Evolutionary conservation across 2,329 filamentous ascomycete species (phyloP), one percentile per base, ranked within the genome.

Genomic region (Claviceps spartinae): DNA sequence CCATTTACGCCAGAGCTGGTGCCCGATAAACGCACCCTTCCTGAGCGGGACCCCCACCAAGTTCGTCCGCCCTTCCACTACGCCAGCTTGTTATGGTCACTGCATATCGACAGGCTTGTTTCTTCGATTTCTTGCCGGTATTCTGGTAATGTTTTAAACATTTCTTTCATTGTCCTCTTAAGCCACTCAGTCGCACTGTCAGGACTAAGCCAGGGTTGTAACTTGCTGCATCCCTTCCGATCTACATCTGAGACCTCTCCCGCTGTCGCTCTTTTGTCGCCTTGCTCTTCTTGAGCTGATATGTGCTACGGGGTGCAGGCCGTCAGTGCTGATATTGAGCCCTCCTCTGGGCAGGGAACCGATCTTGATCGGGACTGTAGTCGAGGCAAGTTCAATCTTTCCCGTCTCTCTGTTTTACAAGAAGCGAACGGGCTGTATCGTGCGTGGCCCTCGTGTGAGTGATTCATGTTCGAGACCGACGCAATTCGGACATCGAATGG

Each of bases 231-330:
- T 50, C 41, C 41, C 26, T 50, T 41, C 41, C 44, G 18, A 45
- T 45, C 41, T 45, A 30, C 30, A 50, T 50, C 48, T 50, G 40
- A 50, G 48, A 50, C 48, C 41, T 36, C 18, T 45, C 26, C 41
- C 48, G 30, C 40, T 24, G 48, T 42, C 37, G 47, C 18, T n/a
- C 22, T 37, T 38, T 49, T 49, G 47, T 16, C 48, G 16, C 41
- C 48, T 37, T 50, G 41, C 30, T 41, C 30, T 22, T 38, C 30
- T 38, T 37, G 48, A 30, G 14, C 34, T 41, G 41, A 50, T 50
- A 41, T 50, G 48, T 50, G 41, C 30, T 42, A 50, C 48, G 30
- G 46, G 14, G 14, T 36, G 36, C 36, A 6, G 24, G 20, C 20
- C 34, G n/a, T 24, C 7, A 13, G n/a, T 48, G n/a, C 37, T 11